phyloP scores from a whole-genome alignment of 2,329 filamentous ascomycete genomes.

The Dactylellina cionopaga region DNA sequence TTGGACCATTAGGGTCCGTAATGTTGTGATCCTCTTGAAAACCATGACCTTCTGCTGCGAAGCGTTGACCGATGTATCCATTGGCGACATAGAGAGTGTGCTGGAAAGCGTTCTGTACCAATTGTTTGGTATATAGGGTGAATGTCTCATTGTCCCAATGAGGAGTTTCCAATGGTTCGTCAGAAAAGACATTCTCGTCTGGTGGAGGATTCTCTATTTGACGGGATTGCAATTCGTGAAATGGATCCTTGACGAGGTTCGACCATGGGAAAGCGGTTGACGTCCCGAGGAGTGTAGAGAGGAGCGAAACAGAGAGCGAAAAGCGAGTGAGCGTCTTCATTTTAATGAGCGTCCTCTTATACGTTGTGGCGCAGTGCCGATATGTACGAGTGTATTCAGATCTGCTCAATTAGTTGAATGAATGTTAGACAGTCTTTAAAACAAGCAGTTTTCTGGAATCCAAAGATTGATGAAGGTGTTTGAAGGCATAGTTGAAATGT shows the following conservation, averaged over 20 bases:
- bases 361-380: slow-evolving; percentile 4
- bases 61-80: slow-evolving; percentile 72
- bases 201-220: slow-evolving; percentile 55
- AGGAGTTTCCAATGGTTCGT: slow-evolving; percentile 54
- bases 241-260: slow-evolving; percentile 35
- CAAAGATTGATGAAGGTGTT: background rate
- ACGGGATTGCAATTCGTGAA: slow-evolving; percentile 33
- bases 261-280: slow-evolving; percentile 27
- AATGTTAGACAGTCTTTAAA: background rate
- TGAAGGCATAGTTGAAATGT: background rate
- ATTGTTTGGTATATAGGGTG: slow-evolving; percentile 67
- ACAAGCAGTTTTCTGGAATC: background rate
- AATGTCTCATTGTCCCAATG: slow-evolving; percentile 59
- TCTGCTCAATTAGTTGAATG: background rate
- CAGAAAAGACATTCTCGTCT: slow-evolving; percentile 50
- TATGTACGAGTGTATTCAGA: background rate
- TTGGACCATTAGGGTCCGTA: slow-evolving; percentile 44
- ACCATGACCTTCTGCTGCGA: slow-evolving; percentile 70
- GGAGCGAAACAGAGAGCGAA: slow-evolving; percentile 23
- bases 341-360: slow-evolving; percentile 25
- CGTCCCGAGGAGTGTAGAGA: slow-evolving; percentile 24
- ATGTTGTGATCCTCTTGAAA: slow-evolving; percentile 53
- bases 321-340: slow-evolving; percentile 41
- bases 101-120: slow-evolving; percentile 61
- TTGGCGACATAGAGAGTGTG: slow-evolving; percentile 71